Evolutionary conservation across 1,139 yeast species (phyloP), one percentile per base, ranked within the genome.

Genomic region (Kodamaea fungicola): DNA sequence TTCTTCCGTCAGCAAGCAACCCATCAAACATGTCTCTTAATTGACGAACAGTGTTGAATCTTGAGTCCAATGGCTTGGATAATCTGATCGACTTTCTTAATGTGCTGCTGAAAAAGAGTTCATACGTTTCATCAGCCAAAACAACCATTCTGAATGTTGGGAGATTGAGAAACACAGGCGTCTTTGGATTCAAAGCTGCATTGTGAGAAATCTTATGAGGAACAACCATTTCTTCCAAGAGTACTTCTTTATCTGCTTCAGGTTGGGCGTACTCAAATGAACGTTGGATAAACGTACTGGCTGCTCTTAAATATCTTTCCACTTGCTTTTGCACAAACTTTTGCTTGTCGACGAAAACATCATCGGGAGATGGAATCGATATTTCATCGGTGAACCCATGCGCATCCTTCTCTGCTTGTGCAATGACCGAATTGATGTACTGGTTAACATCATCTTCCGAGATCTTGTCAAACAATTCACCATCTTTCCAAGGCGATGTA

Each of bases 81-180:
- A 89, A 68, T 50, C 84, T 88, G 35, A 89, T 74, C 0, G 95
- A 77, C 7, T 69, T 59, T 37, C 83, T 74, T 32, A 83, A 69
- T 1, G 90, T 84, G 22, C 70, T 65, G 27, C 87, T 73, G 59
- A 92, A 92, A 46, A 90, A 78, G 30, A 84, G 66, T 56, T 92
- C 97, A 48, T 89, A 83, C 0, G 97, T 86, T 53, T 89, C 97
- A 57, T 90, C 96, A 0, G 97, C 97, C 10, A 92, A 69, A 3
- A 92, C 68, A 2, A 92, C 95, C 98, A 92, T 92, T 47, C 98
- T 71, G 64, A 92, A 92, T 0, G 96, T 89, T 0, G 97, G 90
- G 22, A 90, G 66, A 38, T 86, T 86, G 40, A 92, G 74, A 39
- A 68, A 78, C 12, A 84, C 80, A 0, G 95, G 95, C 8, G 81